Evolutionary conservation across 768 basidiomycete genomes (phyloP).

Genomic region (Russula sp.): DNA sequence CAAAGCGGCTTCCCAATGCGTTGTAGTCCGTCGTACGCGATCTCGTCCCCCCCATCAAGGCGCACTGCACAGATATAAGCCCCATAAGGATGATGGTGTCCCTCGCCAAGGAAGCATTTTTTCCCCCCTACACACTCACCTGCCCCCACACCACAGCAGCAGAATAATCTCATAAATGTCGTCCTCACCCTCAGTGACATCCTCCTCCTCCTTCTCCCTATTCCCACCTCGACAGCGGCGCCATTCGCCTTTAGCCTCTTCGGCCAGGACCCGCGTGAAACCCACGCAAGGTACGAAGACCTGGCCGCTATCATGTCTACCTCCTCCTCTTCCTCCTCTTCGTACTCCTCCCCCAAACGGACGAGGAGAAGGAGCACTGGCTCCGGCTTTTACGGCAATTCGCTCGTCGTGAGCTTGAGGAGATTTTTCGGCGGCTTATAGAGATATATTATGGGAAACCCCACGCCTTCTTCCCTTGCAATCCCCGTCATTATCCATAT

Average conservation of each 20-base stretch:
- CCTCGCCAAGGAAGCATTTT: neutral
- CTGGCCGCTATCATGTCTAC: neutral
- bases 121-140: neutral
- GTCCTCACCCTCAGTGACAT: constrained; percentile 13
- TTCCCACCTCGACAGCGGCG: constrained; percentile 20
- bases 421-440: constrained; percentile 18
- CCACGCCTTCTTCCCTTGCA: neutral
- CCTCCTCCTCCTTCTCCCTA: constrained; percentile 5
- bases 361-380: constrained; percentile 3
- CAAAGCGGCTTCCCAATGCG: constrained; percentile 23
- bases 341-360: neutral
- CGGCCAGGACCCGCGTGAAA: constrained; percentile 25
- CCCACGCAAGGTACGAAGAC: constrained; percentile 20
- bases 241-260: constrained; percentile 27
- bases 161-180: too few species aligned
- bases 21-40: neutral
- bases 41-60: too few species aligned
- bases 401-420: constrained; percentile 11
- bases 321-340: too few species aligned
- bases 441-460: neutral
- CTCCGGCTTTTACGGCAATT: neutral
- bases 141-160: neutral
- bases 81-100: neutral
- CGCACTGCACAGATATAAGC: constrained; percentile 16
- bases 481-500: neutral